Evolutionary conservation across 352 stramenopile genomes (phyloP).

Genomic region (Globisporangium canariense): DNA sequence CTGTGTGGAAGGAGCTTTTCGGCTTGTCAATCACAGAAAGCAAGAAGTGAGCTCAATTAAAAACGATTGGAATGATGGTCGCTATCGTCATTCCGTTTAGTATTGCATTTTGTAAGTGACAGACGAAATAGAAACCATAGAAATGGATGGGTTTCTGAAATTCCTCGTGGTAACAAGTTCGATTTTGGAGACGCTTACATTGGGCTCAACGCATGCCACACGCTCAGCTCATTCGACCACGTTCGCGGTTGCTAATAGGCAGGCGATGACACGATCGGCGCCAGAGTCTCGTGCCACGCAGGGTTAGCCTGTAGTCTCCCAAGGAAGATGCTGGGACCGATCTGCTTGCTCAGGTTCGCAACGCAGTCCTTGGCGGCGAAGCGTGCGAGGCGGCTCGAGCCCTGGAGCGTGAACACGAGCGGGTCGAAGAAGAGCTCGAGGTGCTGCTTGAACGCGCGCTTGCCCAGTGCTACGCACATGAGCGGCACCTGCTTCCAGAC

Average conservation of each 20-base stretch:
- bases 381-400: conserved; percentile 56
- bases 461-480: conserved; percentile 72
- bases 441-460: conserved; percentile 82
- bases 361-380: conserved; percentile 80
- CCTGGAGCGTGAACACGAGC: conserved; percentile 75
- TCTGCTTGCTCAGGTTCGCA: conserved; percentile 66
- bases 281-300: conserved; percentile 53
- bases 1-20: neutral
- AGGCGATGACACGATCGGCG: conserved; percentile 26
- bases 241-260: neutral
- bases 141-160: neutral
- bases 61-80: conserved; percentile 2
- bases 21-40: conserved; percentile 5
- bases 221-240: neutral
- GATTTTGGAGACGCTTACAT: neutral
- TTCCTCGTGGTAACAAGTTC: neutral
- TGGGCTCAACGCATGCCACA: too few species aligned
- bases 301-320: conserved; percentile 71
- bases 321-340: conserved; percentile 82
- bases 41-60: neutral
- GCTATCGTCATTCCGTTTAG: neutral
- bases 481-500: conserved; percentile 81
- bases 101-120: neutral
- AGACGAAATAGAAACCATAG: neutral
- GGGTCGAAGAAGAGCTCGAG: conserved; percentile 85